A percentile compares a stretch with the other conserved stretches of the same genome.
Conservation (phyloP, 176 grass and related monocot genomes). For the Aegilops bicornis region DNA sequence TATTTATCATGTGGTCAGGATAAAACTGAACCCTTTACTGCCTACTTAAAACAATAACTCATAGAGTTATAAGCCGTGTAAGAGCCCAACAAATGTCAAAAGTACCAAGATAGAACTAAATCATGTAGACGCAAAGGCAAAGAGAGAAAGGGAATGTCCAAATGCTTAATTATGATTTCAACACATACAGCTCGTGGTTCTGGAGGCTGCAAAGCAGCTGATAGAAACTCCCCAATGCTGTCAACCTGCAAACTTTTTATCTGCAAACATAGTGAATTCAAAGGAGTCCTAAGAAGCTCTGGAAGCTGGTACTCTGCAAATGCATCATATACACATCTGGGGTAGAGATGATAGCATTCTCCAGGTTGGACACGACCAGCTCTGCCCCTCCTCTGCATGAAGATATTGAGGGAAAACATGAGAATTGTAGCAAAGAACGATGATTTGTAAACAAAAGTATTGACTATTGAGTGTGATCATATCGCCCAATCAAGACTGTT, state of each 20-base stretch:
- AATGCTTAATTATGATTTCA: constrained; percentile 22
- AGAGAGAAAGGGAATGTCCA: neutral
- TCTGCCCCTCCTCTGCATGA: constrained; percentile 82
- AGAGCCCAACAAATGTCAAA: neutral
- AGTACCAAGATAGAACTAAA: neutral
- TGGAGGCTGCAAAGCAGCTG: constrained; percentile 87
- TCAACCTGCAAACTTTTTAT: constrained; percentile 95
- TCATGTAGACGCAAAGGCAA: neutral
- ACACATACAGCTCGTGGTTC: constrained; percentile 71
- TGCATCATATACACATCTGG: constrained; percentile 94
- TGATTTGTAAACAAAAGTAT: constrained; percentile 5
- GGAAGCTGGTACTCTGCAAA: constrained; percentile 92
- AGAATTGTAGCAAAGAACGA: constrained; percentile 15
- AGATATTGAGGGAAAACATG: constrained; percentile 28
- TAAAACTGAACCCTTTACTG: constrained; percentile 4
- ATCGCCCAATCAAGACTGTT: neutral
- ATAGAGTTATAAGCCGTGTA: neutral
- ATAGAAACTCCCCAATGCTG: constrained; percentile 85
- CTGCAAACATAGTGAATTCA: constrained; percentile 96
- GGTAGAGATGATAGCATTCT: constrained; percentile 97
- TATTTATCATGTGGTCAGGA: constrained; percentile 27
- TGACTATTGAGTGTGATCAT: constrained; percentile 1
- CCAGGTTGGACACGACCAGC: constrained; percentile 93
- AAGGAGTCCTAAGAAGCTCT: constrained; percentile 89
- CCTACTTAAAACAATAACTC: neutral